A percentile compares a stretch with the other conserved stretches of the same genome.
These are phyloP conservation scores for Rhododendron mucronatum DNA, from an alignment of 148 eudicot species.

Conservation along the genomic window DNA sequence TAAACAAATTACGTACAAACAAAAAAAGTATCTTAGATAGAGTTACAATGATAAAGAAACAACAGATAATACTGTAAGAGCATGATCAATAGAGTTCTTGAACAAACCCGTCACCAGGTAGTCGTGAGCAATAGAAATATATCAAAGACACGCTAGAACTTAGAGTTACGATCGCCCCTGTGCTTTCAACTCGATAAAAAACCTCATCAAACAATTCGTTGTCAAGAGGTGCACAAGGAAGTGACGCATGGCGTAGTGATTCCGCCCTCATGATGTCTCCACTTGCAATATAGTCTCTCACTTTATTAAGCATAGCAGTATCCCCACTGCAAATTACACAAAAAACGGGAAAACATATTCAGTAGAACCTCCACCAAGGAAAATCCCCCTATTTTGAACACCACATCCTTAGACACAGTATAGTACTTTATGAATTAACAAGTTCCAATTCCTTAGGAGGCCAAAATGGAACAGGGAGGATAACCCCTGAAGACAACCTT, in stretches of 20 bases:
- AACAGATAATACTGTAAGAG: not conserved
- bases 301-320: slow-evolving; percentile 33
- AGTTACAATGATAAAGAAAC: not conserved
- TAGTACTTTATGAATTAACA: not conserved
- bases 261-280: slow-evolving; percentile 73
- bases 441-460: not conserved
- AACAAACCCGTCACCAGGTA: slow-evolving; percentile 85
- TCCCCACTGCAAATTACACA: slow-evolving; percentile 45
- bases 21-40: not conserved
- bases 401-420: not conserved
- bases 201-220: slow-evolving; percentile 31
- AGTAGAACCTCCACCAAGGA: not conserved
- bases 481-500: not conserved
- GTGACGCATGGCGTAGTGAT: slow-evolving; percentile 51
- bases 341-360: not conserved
- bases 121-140: slow-evolving; percentile 76
- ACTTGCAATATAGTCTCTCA: slow-evolving; percentile 48
- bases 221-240: slow-evolving; percentile 62
- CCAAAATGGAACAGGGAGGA: not conserved
- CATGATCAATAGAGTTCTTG: not conserved
- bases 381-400: not conserved
- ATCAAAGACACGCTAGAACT: slow-evolving; percentile 60
- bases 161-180: slow-evolving; percentile 72
- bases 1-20: not conserved
- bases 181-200: slow-evolving; percentile 60